Percentiles rank a stretch among this genome's conserved stretches.
Conservation (phyloP, 306 rosid species). For the Prunus kanzakura region DNA sequence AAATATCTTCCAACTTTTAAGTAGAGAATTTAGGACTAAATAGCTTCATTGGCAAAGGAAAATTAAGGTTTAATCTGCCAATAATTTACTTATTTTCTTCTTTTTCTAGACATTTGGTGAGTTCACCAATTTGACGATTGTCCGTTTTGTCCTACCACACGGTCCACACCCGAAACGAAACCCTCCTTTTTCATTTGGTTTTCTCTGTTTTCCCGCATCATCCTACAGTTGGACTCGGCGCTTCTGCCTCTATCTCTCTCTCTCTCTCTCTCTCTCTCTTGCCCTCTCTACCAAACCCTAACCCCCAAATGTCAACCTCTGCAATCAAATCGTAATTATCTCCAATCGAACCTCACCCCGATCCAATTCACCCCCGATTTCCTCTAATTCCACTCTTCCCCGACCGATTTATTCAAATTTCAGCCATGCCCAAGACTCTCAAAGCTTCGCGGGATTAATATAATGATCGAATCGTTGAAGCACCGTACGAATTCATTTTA, state of each 20-base stretch:
- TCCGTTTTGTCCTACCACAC: neutral
- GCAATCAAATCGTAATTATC: conserved; percentile 10
- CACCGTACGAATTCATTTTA: conserved; percentile 49
- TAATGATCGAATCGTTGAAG: conserved; percentile 51
- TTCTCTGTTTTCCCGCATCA: neutral
- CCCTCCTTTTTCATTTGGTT: neutral
- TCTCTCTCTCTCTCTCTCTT: no score
- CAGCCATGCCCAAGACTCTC: conserved; percentile 31
- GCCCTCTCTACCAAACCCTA: conserved; percentile 1
- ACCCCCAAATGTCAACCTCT: neutral
- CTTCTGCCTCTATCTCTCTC: neutral
- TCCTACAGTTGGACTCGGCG: conserved; percentile 1
- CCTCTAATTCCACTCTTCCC: neutral
- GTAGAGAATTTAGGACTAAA: no score
- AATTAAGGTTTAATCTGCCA: no score
- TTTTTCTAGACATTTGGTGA: neutral
- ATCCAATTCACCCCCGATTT: conserved; percentile 2
- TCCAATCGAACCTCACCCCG: neutral
- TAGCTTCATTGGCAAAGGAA: no score
- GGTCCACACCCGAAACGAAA: neutral
- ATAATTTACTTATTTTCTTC: no score
- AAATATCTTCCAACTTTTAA: no score
- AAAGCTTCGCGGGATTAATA: conserved; percentile 43
- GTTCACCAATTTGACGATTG: neutral
- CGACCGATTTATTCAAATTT: neutral